Evolutionary conservation across 2,329 filamentous ascomycete species (phyloP).

Genomic region (Sordariomycetes sp.): DNA sequence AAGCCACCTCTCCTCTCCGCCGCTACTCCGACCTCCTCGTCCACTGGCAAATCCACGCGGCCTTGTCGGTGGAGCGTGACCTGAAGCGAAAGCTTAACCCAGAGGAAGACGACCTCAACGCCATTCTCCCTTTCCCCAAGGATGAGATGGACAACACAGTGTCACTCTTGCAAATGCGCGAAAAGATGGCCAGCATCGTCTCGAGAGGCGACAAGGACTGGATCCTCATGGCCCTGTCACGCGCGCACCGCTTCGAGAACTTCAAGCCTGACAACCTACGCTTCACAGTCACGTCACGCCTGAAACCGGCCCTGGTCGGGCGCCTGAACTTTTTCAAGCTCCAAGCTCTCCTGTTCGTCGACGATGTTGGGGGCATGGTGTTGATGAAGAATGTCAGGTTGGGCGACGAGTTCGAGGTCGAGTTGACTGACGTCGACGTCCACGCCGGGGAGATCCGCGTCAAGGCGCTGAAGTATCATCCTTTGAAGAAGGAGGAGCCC

Average conservation of each 20-base stretch:
- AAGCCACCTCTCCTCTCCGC: slow-evolving; percentile 57
- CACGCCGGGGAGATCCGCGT: slow-evolving; percentile 35
- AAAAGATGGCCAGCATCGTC: slow-evolving; percentile 38
- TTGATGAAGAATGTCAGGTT: slow-evolving; percentile 32
- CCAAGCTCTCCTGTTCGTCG: slow-evolving; percentile 28
- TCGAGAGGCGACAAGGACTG: slow-evolving; percentile 38
- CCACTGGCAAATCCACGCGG: slow-evolving; percentile 58
- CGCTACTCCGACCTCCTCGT: slow-evolving; percentile 53
- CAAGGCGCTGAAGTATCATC: slow-evolving; percentile 26
- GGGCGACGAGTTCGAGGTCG: slow-evolving; percentile 47
- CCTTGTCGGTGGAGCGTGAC: slow-evolving; percentile 37
- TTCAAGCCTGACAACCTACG: slow-evolving; percentile 36
- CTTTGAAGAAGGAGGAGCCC: background rate
- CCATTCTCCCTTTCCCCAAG: slow-evolving; percentile 36
- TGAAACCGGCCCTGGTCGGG: slow-evolving; percentile 24
- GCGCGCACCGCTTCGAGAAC: slow-evolving; percentile 48
- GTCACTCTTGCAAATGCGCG: slow-evolving; percentile 40
- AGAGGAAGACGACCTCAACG: slow-evolving; percentile 15
- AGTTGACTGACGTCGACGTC: slow-evolving; percentile 44
- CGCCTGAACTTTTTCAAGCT: slow-evolving; percentile 42
- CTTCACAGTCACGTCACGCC: slow-evolving; percentile 34
- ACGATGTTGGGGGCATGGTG: slow-evolving; percentile 24
- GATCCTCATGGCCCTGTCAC: slow-evolving; percentile 50
- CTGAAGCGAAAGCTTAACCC: slow-evolving; percentile 14
- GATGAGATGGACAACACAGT: slow-evolving; percentile 32